Percentiles rank a stretch among this genome's conserved stretches.
Evolutionary conservation across 495 filamentous ascomycete species (phyloP).

Genomic region (Trichoderma gamsii): DNA sequence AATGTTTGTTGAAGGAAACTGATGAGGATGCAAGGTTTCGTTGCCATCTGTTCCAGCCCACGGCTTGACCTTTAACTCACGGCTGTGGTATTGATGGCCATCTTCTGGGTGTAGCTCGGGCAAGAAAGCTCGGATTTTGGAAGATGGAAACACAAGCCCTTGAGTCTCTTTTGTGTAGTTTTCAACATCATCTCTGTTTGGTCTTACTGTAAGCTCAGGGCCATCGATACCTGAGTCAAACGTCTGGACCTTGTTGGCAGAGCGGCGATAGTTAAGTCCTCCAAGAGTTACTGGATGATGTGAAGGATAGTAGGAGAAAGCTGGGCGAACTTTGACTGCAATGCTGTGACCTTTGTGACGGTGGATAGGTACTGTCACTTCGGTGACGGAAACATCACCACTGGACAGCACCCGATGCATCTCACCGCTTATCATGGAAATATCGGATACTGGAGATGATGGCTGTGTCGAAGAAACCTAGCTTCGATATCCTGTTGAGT

Average conservation of each 20-base stretch:
- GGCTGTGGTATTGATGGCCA: background rate
- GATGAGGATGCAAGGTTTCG: background rate
- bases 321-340: constrained; percentile 30
- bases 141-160: background rate
- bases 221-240: background rate
- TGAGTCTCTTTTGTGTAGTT: background rate
- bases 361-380: constrained; percentile 28
- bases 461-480: background rate
- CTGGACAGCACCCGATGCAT: constrained; percentile 25
- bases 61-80: background rate
- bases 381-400: constrained; percentile 25
- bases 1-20: background rate
- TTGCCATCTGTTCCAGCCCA: background rate
- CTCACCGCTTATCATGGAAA: background rate
- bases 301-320: constrained; percentile 9
- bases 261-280: background rate
- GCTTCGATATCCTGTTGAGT: background rate
- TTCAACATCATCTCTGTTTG: background rate
- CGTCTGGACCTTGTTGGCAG: constrained; percentile 4
- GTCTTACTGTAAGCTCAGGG: background rate
- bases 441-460: constrained; percentile 2
- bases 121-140: background rate
- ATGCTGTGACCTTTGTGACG: constrained; percentile 26
- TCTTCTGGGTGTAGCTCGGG: background rate
- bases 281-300: background rate